Evolutionary conservation across 345 rosid species (phyloP).

Genomic region (Mangifera indica): DNA sequence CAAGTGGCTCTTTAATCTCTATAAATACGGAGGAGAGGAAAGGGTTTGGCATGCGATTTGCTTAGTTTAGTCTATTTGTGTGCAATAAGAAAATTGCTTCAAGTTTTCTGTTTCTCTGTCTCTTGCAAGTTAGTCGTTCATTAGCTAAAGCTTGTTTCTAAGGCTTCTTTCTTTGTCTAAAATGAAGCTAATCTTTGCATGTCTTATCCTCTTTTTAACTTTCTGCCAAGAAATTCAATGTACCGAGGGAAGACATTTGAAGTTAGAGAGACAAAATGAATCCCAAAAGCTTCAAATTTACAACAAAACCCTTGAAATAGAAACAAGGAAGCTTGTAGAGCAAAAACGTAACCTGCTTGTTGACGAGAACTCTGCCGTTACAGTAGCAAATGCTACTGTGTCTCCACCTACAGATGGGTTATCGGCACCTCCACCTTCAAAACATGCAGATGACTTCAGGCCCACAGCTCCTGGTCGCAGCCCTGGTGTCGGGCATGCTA

Average conservation of each 20-base stretch:
- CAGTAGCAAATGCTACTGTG: neutral
- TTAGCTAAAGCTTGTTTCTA: neutral
- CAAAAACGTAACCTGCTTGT: constrained; percentile 8
- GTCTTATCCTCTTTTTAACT: constrained; percentile 31
- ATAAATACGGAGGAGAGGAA: constrained; percentile 11
- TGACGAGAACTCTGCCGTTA: neutral
- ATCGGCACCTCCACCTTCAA: constrained; percentile 19
- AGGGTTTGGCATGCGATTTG: neutral
- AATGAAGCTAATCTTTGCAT: constrained; percentile 29
- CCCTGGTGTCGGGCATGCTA: constrained; percentile 55
- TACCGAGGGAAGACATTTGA: constrained; percentile 42
- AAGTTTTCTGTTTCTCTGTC: neutral
- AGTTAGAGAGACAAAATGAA: neutral
- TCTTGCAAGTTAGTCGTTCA: constrained; percentile 4
- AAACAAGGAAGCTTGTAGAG: constrained; percentile 6
- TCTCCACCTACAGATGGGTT: constrained; percentile 25
- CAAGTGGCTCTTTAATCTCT: neutral
- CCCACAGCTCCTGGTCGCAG: constrained; percentile 61
- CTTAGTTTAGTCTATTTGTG: neutral
- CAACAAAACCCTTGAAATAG: constrained; percentile 11
- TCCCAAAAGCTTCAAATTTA: neutral
- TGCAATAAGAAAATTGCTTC: neutral
- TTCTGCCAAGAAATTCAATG: constrained; percentile 30
- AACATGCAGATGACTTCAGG: constrained; percentile 46
- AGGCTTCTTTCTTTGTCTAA: constrained; percentile 34